Percentiles rank a stretch among this genome's conserved stretches.
Evolutionary conservation across 2,329 filamentous ascomycete genomes (phyloP).

Genomic region (Plenodomus biglobosus): DNA sequence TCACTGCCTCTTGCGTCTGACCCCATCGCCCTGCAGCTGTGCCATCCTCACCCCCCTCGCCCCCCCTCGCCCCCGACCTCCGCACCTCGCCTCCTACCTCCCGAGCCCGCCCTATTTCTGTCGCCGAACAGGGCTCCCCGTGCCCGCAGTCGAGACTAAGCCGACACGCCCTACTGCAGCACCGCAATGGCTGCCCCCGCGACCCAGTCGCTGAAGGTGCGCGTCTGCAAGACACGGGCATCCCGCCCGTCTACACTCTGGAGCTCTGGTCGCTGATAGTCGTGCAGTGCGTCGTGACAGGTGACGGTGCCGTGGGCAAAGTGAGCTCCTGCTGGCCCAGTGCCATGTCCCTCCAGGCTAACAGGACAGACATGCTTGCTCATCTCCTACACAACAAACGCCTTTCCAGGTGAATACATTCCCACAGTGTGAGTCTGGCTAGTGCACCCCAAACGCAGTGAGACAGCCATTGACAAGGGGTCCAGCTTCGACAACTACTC

Average conservation of each 20-base stretch:
- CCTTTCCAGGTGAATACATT: conserved; percentile 99
- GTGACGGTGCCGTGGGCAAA: conserved; percentile 99
- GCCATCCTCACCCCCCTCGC: no score
- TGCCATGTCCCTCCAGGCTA: conserved; percentile 24
- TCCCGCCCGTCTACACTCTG: not conserved
- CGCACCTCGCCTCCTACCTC: conserved; percentile 11
- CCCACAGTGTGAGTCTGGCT: conserved; percentile 77
- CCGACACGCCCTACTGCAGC: conserved; percentile 24
- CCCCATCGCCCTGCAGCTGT: conserved; percentile 10
- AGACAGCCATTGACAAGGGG: conserved; percentile 25
- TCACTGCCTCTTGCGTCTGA: conserved; percentile 9
- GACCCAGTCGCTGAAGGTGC: conserved; percentile 89
- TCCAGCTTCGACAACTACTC: conserved; percentile 97
- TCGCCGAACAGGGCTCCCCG: conserved; percentile 24
- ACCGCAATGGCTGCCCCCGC: conserved; percentile 72
- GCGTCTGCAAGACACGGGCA: not conserved
- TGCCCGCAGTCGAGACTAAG: conserved; percentile 25
- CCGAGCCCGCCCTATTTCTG: conserved; percentile 22
- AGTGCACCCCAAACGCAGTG: conserved; percentile 3
- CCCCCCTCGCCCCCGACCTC: conserved; percentile 14
- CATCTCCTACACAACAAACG: conserved; percentile 99
- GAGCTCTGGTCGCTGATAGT: conserved; percentile 17
- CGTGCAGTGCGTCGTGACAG: conserved; percentile 90
- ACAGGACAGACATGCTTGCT: conserved; percentile 84
- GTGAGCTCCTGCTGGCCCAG: conserved; percentile 54